phyloP scores from a whole-genome alignment of 1,284 basidiomycete species.

The Austroboletus niveus region DNA sequence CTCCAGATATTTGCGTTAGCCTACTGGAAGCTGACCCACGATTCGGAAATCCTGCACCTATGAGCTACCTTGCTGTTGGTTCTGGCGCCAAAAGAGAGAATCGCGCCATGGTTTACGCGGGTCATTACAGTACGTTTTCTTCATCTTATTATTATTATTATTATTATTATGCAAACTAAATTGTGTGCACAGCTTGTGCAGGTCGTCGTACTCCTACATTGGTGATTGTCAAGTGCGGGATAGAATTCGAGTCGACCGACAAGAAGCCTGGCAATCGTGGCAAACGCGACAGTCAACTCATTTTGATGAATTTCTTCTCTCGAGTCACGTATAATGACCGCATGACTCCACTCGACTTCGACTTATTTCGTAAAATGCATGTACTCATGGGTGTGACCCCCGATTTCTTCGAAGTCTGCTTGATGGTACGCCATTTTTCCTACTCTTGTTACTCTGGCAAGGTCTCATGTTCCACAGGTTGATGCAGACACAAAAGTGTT shows the following conservation, averaged over 20 bases:
- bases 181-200: conserved; percentile 52
- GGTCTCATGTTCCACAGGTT: conserved; percentile 55
- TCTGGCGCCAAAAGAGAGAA: conserved; percentile 89
- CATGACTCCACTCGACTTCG: conserved; percentile 97
- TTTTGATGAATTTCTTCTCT: conserved; percentile 99
- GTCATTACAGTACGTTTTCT: conserved; percentile 89
- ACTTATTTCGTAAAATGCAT: conserved; percentile 96
- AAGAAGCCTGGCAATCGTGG: conserved; percentile 98
- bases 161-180: neutral
- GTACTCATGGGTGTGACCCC: conserved; percentile 98
- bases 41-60: conserved; percentile 95
- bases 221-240: conserved; percentile 96
- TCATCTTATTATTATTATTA: neutral
- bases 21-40: conserved; percentile 91
- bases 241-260: conserved; percentile 78
- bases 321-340: conserved; percentile 99
- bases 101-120: conserved; percentile 97
- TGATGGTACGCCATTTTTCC: conserved; percentile 74
- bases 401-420: conserved; percentile 95
- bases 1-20: conserved; percentile 94
- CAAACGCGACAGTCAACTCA: conserved; percentile 97
- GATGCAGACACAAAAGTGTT: conserved; percentile 97
- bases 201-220: conserved; percentile 94
- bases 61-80: conserved; percentile 93
- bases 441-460: neutral